Conservation (phyloP, 176 grass and related monocot species). For the Hordeum vulgare region DNA sequence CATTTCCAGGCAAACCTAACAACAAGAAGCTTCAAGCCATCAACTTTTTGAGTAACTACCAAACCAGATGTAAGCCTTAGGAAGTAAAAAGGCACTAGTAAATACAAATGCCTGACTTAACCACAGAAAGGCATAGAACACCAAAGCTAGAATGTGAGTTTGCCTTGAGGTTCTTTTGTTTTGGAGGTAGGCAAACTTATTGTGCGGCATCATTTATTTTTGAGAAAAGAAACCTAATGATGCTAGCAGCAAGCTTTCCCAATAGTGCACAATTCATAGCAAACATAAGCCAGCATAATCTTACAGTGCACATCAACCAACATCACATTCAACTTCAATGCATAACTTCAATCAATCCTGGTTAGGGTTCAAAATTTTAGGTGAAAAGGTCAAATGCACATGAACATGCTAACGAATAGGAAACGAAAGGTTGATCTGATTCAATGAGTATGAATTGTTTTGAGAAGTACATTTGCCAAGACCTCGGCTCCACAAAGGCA, state of each 20-base stretch:
- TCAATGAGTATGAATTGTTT: not conserved
- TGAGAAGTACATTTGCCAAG: not conserved
- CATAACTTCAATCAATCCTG: slow-evolving; percentile 1
- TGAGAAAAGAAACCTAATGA: not conserved
- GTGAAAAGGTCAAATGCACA: not conserved
- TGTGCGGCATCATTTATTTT: not conserved
- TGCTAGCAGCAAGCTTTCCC: not conserved
- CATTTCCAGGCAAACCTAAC: slow-evolving; percentile 94
- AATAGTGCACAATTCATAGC: not conserved
- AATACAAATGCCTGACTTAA: not conserved
- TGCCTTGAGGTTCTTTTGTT: not conserved
- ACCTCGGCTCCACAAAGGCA: not conserved
- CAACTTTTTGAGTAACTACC: not conserved
- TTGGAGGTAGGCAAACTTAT: not conserved
- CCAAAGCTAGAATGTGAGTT: not conserved
- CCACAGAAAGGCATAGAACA: not conserved
- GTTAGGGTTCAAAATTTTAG: not conserved
- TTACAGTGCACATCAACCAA: slow-evolving; percentile 1
- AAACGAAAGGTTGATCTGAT: not conserved
- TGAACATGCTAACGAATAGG: not conserved
- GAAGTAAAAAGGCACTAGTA: not conserved
- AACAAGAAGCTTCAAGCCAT: slow-evolving; percentile 16
- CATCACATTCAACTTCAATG: not conserved
- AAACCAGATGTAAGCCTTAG: not conserved
- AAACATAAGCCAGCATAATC: not conserved